Evolutionary conservation across 1,139 yeast species (phyloP).

Genomic region (Sugiyamaella paludigena): DNA sequence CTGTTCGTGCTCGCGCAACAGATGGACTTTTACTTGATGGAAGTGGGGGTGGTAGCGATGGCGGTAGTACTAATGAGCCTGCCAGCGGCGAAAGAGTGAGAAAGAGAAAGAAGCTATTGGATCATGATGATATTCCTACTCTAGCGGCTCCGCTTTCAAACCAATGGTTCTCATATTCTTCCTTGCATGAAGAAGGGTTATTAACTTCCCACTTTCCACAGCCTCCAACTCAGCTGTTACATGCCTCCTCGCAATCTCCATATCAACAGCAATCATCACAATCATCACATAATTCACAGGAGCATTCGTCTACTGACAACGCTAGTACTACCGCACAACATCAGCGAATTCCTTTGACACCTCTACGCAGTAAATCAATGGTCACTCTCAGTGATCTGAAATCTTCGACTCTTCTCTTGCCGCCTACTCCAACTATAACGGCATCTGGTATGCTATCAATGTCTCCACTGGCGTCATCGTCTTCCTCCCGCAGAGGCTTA

Average conservation of each 20-base stretch:
- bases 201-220: background rate
- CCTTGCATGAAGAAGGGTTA: no score
- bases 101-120: slow-evolving; percentile 8
- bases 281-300: no score
- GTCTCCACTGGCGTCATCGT: slow-evolving; percentile 1
- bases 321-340: background rate
- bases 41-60: no score
- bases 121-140: slow-evolving; percentile 18
- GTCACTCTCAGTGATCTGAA: slow-evolving; percentile 21
- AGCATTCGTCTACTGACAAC: background rate
- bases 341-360: slow-evolving; percentile 8
- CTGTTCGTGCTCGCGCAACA: slow-evolving; percentile 19
- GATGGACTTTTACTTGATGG: slow-evolving; percentile 8
- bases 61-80: background rate
- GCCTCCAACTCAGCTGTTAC: background rate
- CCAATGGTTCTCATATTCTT: no score
- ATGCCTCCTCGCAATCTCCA: background rate
- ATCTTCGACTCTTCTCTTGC: slow-evolving; percentile 19
- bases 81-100: background rate
- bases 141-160: slow-evolving; percentile 16
- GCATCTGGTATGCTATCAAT: slow-evolving; percentile 9
- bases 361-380: slow-evolving; percentile 15
- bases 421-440: slow-evolving; percentile 31
- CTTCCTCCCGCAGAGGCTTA: slow-evolving; percentile 22
- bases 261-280: background rate